Conservation (phyloP, 176 grass and related monocot species). For the Chrysopogon serrulatus region DNA sequence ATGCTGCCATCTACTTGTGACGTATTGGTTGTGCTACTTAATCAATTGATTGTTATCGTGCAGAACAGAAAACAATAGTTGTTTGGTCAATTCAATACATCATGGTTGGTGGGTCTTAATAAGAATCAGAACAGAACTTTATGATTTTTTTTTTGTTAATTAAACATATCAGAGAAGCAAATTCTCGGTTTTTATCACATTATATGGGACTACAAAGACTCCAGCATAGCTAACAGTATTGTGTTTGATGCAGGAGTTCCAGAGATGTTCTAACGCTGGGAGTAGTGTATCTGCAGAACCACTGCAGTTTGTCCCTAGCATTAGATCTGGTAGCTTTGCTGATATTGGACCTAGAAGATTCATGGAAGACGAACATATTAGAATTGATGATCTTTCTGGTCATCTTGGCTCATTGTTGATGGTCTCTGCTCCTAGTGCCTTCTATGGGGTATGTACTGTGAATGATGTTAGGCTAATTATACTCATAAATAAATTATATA, state of each 20-base stretch:
- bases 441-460: constrained; percentile 63
- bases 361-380: constrained; percentile 96
- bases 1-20: not conserved
- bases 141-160: not conserved
- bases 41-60: not conserved
- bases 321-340: constrained; percentile 77
- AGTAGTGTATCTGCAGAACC: constrained; percentile 6
- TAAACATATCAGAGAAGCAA: not conserved
- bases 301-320: constrained; percentile 48
- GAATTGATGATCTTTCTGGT: constrained; percentile 77
- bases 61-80: not conserved
- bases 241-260: constrained; percentile 45
- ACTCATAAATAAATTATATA: not conserved
- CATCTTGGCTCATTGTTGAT: constrained; percentile 54
- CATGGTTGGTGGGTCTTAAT: not conserved
- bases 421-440: constrained; percentile 64
- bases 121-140: not conserved
- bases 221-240: not conserved
- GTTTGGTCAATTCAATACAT: not conserved
- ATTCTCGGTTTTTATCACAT: not conserved
- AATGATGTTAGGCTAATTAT: not conserved
- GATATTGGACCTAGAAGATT: constrained; percentile 72
- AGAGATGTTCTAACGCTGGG: constrained; percentile 9
- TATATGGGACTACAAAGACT: not conserved
- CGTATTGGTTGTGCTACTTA: not conserved